A percentile compares a stretch with the other conserved stretches of the same genome.
phyloP scores from a whole-genome alignment of 768 basidiomycete species.

The Amanita subjunquillea region DNA sequence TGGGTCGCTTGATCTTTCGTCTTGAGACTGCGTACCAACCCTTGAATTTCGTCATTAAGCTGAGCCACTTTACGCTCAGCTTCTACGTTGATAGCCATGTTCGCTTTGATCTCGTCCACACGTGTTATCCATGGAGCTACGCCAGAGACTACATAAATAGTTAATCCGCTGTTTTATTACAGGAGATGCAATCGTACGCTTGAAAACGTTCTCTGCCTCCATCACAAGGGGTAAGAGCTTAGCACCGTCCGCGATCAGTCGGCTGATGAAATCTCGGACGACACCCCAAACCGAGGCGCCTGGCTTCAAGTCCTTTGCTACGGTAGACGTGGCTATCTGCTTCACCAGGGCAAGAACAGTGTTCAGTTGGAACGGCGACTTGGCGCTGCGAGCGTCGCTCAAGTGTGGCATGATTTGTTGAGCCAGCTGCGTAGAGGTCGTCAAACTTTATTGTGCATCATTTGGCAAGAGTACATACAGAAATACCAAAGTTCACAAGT shows the following conservation, averaged over 20 bases:
- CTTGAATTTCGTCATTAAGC: constrained; percentile 84
- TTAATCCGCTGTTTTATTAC: not conserved
- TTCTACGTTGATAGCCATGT: constrained; percentile 78
- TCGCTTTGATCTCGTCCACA: constrained; percentile 74
- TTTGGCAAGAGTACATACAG: constrained; percentile 29
- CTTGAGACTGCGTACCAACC: constrained; percentile 74
- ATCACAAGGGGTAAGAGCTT: constrained; percentile 60
- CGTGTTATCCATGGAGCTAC: constrained; percentile 80
- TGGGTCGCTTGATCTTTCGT: constrained; percentile 86
- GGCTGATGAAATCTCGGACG: constrained; percentile 55
- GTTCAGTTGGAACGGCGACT: constrained; percentile 67
- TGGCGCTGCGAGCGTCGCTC: constrained; percentile 69
- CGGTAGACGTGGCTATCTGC: constrained; percentile 63
- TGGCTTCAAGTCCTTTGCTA: constrained; percentile 55
- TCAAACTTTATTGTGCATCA: not conserved
- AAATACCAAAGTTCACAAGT: constrained; percentile 86
- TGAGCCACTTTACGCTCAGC: constrained; percentile 83
- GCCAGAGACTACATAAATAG: constrained; percentile 43
- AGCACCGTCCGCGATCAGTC: constrained; percentile 62
- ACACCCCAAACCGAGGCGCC: constrained; percentile 70
- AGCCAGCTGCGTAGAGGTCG: constrained; percentile 50
- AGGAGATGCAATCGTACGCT: constrained; percentile 39
- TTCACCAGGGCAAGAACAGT: constrained; percentile 63
- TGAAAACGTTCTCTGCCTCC: constrained; percentile 70
- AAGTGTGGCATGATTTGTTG: constrained; percentile 83